Base-by-base conservation (phyloP, 2,329 filamentous ascomycete genomes). In the Arthrobotrys iridis region DNA sequence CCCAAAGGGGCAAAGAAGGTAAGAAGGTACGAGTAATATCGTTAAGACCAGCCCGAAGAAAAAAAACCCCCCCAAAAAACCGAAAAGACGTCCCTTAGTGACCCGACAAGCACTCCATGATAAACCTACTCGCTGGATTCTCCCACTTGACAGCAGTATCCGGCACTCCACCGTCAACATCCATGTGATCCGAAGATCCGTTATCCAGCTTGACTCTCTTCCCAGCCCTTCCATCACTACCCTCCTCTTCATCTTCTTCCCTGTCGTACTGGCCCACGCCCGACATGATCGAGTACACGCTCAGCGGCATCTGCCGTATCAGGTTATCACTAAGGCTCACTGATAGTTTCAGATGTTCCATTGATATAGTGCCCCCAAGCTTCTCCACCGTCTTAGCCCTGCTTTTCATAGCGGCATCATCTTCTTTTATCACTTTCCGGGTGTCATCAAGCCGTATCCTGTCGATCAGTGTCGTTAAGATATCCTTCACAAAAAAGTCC, bases 401-500 rank as follows among this genome's bases (percentile, higher is more conserved):
- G 22, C n/a, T 65, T 37, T 68, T 75, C 11, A n/a, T 37, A 37
- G 52, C 33, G 11, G 30, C 60, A 2, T 76, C 65, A n/a, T 76
- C 65, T 7, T 66, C 35, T 18, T 71, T 76, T 37, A 71, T 37
- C n/a, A 76, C 59, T 15, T 66, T 35, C 28, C 52, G 33, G 11
- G 22, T 45, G 7, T 65, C 88, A 79, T 91, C 90, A 79, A 87
- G 87, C 75, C 88, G 84, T 0, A 89, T 90, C 59, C 88, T 87
- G 76, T 86, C 87, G 77, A 90, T 89, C 5, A 90, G 85, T 4
- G 87, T 85, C 1, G 88, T 86, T 64, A 91, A 82, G 15, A 89
- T 83, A 79, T 90, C 88, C 78, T 90, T 91, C 77, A 91, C 87
- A 68, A 89, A 90, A 0, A 86, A 87, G 79, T 91, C 89, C 7